Percentiles rank a stretch among this genome's conserved stretches.
These are phyloP conservation scores for Pleurotus ostreatus DNA, from an alignment of 768 basidiomycete genomes.

Conservation along the genomic window DNA sequence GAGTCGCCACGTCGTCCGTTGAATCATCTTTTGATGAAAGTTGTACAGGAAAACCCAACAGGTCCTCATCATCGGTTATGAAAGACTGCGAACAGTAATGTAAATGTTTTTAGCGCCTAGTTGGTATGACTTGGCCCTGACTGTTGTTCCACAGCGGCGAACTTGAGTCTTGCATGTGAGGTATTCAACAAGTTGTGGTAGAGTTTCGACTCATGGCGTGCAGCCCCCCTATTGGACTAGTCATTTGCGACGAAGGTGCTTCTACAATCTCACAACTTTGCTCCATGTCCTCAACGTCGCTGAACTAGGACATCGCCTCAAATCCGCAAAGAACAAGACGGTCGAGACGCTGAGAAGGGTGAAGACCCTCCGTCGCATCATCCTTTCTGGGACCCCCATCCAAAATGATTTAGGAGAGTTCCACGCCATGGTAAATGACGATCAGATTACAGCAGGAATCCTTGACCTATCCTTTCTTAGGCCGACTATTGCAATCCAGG, in stretches of 20 bases:
- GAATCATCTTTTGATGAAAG: not conserved
- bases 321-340: constrained; percentile 89
- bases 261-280: not conserved
- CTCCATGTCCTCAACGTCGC: not conserved
- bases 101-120: constrained; percentile 29
- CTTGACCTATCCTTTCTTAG: constrained; percentile 30
- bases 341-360: constrained; percentile 80
- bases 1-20: constrained; percentile 19
- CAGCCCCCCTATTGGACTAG: constrained; percentile 88
- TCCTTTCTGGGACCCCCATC: constrained; percentile 94
- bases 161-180: constrained; percentile 62
- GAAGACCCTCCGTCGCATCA: constrained; percentile 72
- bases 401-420: constrained; percentile 96
- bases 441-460: not conserved
- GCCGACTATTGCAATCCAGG: constrained; percentile 95
- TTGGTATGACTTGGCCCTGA: too few species aligned
- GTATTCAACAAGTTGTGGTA: not conserved
- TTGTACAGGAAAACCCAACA: constrained; percentile 63
- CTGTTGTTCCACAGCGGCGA: constrained; percentile 36
- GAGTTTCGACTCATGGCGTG: not conserved
- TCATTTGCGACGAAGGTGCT: constrained; percentile 92
- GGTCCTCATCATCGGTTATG: constrained; percentile 93
- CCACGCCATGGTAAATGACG: constrained; percentile 77
- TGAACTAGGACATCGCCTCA: constrained; percentile 77
- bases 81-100: constrained; percentile 82